Percentiles rank a stretch among this genome's conserved stretches.
These are phyloP conservation scores for Pythium phragmiticola DNA, from an alignment of 352 stramenopile genomes.

Conservation along the genomic window DNA sequence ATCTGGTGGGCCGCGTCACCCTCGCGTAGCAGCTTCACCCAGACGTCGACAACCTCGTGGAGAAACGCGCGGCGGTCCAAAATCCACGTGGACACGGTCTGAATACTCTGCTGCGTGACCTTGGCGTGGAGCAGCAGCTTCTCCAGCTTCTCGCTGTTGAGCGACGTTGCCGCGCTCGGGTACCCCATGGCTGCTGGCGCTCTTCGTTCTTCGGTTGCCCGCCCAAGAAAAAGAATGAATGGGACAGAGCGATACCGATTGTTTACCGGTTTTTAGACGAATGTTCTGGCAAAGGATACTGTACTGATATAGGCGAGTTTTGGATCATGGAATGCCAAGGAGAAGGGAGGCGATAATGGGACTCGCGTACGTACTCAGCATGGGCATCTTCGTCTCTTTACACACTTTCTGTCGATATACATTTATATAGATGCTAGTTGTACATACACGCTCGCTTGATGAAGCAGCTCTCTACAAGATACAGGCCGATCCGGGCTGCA, in stretches of 20 bases:
- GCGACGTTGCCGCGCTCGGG: constrained; percentile 13
- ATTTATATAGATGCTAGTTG: background rate
- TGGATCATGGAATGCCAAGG: background rate
- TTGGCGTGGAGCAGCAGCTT: constrained; percentile 64
- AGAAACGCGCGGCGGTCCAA: constrained; percentile 58
- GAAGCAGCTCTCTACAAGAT: background rate
- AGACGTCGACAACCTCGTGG: constrained; percentile 60
- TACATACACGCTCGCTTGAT: background rate
- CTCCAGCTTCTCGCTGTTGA: constrained; percentile 60
- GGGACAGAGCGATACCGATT: constrained; percentile 12
- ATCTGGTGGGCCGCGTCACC: constrained; percentile 69
- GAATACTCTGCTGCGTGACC: constrained; percentile 82
- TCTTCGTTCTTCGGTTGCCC: background rate
- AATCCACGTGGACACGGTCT: constrained; percentile 78
- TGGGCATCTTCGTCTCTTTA: background rate
- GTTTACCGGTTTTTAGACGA: background rate
- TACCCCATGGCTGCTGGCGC: constrained; percentile 20
- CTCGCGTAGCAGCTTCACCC: constrained; percentile 48
- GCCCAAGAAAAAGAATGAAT: constrained; percentile 19
- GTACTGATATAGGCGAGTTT: background rate
- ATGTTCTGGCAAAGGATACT: background rate
- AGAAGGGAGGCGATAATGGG: too few relatives aligned
- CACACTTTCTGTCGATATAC: background rate
- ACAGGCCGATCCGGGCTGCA: too few relatives aligned
- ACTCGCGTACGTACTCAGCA: background rate